Evolutionary conservation across 441 rosid genomes (phyloP).

Genomic region (Corymbia calophylla): DNA sequence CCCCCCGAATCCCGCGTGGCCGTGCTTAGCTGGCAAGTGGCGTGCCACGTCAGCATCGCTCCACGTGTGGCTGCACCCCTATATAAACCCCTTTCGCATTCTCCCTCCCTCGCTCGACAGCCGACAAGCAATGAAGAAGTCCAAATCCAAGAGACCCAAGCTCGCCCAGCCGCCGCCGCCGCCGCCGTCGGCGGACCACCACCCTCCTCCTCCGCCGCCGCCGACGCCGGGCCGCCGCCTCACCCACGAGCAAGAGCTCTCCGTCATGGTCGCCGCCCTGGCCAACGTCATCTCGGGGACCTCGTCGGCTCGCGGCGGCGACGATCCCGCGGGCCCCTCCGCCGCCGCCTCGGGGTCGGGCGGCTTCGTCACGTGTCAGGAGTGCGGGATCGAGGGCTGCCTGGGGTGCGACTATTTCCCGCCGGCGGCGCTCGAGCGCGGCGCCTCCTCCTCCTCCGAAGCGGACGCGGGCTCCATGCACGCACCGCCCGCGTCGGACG

Average conservation of each 20-base stretch:
- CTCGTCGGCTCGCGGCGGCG: background rate
- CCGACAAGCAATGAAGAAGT: background rate
- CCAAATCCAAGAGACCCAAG: slow-evolving; percentile 23
- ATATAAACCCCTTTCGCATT: background rate
- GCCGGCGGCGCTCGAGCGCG: slow-evolving; percentile 29
- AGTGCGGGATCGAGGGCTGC: slow-evolving; percentile 60
- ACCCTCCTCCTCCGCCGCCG: background rate
- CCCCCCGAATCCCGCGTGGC: slow-evolving; percentile 31
- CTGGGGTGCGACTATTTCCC: slow-evolving; percentile 68
- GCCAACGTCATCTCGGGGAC: slow-evolving; percentile 31
- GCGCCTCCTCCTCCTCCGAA: background rate
- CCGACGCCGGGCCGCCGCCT: slow-evolving; percentile 7
- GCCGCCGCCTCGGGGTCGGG: slow-evolving; percentile 3
- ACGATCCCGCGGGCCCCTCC: background rate
- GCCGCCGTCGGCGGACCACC: background rate
- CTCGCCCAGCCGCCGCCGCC: background rate
- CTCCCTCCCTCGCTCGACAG: background rate
- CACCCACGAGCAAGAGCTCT: slow-evolving; percentile 45
- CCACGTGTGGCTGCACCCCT: background rate
- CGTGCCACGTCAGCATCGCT: background rate
- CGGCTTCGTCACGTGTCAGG: slow-evolving; percentile 44
- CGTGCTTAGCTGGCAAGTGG: slow-evolving; percentile 23
- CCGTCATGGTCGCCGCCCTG: slow-evolving; percentile 58
- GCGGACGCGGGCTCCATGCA: background rate
- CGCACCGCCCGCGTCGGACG: background rate